Evolutionary conservation across 441 rosid genomes (phyloP), one percentile per base, ranked within the genome.

Genomic region (Brassica balearica): DNA sequence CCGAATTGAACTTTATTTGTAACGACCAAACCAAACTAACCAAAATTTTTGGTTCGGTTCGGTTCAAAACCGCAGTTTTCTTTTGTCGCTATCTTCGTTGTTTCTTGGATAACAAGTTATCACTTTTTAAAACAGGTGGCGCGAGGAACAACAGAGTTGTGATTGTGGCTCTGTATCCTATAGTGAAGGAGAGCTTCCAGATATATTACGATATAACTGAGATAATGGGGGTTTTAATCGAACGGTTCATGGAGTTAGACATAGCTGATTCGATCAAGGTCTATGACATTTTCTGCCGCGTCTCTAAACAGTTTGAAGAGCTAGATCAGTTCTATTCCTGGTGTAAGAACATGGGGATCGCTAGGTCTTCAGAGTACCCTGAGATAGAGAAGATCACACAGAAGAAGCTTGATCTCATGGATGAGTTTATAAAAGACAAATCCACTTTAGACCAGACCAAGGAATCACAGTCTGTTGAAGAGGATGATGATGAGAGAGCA

Each of bases 221-320:
- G 60, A 86, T 93, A 66, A 65, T 88, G 77, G 88, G 89, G 2
- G 76, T 88, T 32, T 77, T 92, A 12, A 84, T 93, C 3, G 97
- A 95, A 22, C 92, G 97, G 17, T 91, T 93, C 81, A 88, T 86
- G 90, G 98, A 92, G 82, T 82, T 95, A 15, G 91, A 92, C 60
- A 71, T 92, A 43, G 61, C 87, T 1, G 90, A 88, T 20, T 87
- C 94, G 4, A 79, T 88, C 32, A 93, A 89, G 80, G 87, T 88
- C 34, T 86, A 86, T 9, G 94, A 93, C 29, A 85, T 90, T 72
- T 95, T 95, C 77, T 77, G 84, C 36, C 86, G 96, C 0, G 75
- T 83, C 17, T 77, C 85, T 3, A 93, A 92, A 81, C 98, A 95
- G 69, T 85, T 84, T 1, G 94, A 92, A 17, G 97, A 95, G 80